These are phyloP conservation scores for Naegleria fowleri DNA, from an alignment of 208 protist genomes.

Conservation along the genomic window DNA sequence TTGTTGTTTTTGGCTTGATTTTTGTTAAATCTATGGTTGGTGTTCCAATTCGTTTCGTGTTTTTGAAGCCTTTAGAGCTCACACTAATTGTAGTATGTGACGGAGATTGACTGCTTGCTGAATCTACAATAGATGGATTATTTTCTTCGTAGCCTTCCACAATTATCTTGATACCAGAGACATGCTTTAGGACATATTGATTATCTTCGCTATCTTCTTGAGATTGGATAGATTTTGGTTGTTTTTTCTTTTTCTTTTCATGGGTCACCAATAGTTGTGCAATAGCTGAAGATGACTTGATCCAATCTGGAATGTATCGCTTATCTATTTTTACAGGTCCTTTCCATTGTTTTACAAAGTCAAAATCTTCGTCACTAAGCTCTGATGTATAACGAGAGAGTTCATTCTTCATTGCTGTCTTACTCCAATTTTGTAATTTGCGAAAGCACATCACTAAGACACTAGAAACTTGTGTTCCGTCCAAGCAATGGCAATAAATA, in stretches of 20 bases:
- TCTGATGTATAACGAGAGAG: neutral
- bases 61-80: neutral
- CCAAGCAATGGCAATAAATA: conserved; percentile 11
- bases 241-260: neutral
- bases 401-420: neutral
- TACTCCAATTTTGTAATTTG: conserved; percentile 21
- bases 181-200: neutral
- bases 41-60: neutral
- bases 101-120: neutral
- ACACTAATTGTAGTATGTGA: neutral
- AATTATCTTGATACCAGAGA: neutral
- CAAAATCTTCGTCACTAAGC: neutral
- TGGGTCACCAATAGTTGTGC: neutral
- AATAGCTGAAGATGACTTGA: neutral
- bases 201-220: neutral
- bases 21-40: neutral
- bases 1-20: neutral
- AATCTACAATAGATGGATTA: neutral
- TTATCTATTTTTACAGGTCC: conserved; percentile 14
- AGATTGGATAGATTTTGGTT: neutral
- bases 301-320: neutral
- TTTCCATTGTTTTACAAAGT: conserved; percentile 23
- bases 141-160: neutral
- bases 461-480: neutral
- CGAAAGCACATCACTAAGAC: neutral